Evolutionary conservation across 2,329 filamentous ascomycete species (phyloP), one percentile per base, ranked within the genome.

Genomic region (Lithohypha guttulata): DNA sequence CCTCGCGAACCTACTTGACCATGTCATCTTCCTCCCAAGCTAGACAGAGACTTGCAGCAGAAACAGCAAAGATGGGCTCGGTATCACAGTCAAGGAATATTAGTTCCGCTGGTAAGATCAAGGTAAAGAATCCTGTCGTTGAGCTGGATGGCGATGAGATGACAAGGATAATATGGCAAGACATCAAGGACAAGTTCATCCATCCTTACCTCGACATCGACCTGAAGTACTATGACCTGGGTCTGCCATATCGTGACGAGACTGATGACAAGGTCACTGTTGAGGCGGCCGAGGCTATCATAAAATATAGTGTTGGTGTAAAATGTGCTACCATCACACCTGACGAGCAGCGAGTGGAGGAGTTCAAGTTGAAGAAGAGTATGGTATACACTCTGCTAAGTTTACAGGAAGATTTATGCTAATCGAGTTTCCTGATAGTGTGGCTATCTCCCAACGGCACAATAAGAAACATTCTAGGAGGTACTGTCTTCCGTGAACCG

Each of bases 281-380:
- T 53, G 91, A 96, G 59, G 84, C 89, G 40, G 91, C 91, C 41
- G 85, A 94, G 69, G 91, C 91, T 29, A 96, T 96, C 70, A 87
- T 94, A 76, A 94, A 95, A 74, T 95, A 96, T 74, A 85, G 81
- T 44, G 91, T 98, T 40, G 91, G 89, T 64, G 85, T 98, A 70
- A 98, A 98, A 75, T 98, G 91, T 65, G 91, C 91, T 51, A 98
- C 91, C 61, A 98, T 98, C 69, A 98, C 91, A 29, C 91, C 91
- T 26, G 91, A 98, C 61, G 91, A 98, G 75, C 81, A 78, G 49
- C 81, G 91, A 61, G 89, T 98, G 20, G 75, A 96, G 71, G 91
- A 96, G 68, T 98, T 96, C 67, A 87, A 95, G 61, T 76, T 98
- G 54, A 98, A 96, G 82, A 80, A 96, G 71, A 96, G 82, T 87